A percentile compares a stretch with the other conserved stretches of the same genome.
Evolutionary conservation across 345 rosid species (phyloP).

Genomic region (Pistacia vera): DNA sequence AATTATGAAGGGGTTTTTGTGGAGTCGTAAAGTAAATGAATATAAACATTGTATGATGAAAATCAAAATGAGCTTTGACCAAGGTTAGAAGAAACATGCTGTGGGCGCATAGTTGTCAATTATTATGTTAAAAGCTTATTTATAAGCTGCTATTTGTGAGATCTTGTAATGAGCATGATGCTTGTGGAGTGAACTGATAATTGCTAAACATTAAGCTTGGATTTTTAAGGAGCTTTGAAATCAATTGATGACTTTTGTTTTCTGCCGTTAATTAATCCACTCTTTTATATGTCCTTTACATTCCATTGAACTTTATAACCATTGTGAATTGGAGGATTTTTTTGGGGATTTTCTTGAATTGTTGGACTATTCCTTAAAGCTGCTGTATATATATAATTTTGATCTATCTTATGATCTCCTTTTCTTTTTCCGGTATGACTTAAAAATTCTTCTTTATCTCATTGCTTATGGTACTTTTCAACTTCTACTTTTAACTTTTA

Average conservation of each 20-base stretch:
- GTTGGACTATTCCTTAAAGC: background rate
- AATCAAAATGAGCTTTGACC: background rate
- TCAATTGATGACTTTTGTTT: background rate
- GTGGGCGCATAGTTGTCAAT: background rate
- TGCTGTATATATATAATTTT: background rate
- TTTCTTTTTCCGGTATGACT: background rate
- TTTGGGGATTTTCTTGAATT: conserved; percentile 8
- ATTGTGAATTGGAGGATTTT: background rate
- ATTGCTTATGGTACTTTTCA: background rate
- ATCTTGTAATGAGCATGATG: background rate
- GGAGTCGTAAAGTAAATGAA: background rate
- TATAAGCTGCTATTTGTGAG: background rate
- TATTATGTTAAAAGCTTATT: background rate
- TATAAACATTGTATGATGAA: background rate
- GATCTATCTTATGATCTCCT: background rate
- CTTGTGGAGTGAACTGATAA: background rate
- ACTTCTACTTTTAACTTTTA: background rate
- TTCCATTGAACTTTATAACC: background rate
- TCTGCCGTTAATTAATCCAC: background rate
- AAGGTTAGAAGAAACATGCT: background rate
- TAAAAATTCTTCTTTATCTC: background rate
- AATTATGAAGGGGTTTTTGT: background rate
- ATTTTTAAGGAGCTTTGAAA: background rate
- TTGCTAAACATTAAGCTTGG: background rate
- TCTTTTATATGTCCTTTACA: background rate